A percentile compares a stretch with the other conserved stretches of the same genome.
Evolutionary conservation across 441 rosid genomes (phyloP).

Genomic region (Gossypium schwendimanii): DNA sequence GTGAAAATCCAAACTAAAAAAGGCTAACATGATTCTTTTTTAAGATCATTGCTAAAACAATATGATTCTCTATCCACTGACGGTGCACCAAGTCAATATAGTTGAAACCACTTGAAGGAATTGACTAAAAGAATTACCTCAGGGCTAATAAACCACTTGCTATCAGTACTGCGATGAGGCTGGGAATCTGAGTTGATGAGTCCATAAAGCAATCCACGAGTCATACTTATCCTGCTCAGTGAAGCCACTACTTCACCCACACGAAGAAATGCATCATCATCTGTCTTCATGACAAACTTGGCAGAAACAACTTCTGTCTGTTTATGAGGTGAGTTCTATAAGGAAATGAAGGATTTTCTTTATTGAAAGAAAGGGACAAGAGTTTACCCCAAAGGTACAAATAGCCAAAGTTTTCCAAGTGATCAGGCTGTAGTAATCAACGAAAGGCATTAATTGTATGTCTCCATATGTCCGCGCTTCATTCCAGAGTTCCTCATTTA

Average conservation of each 20-base stretch:
- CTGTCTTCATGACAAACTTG: conserved; percentile 91
- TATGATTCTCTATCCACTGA: background rate
- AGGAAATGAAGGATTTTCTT: conserved; percentile 20
- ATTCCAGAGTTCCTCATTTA: conserved; percentile 85
- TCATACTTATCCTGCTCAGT: conserved; percentile 46
- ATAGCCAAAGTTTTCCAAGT: conserved; percentile 96
- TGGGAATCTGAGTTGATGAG: conserved; percentile 73
- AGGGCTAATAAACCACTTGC: conserved; percentile 91
- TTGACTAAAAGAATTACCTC: conserved; percentile 42
- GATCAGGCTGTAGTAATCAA: conserved; percentile 89
- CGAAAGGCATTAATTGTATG: conserved; percentile 92
- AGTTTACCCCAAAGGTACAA: conserved; percentile 88
- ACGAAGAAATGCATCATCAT: conserved; percentile 94
- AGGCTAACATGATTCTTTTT: background rate
- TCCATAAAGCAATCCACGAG: conserved; percentile 74
- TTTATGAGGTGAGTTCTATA: conserved; percentile 24
- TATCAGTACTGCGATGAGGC: conserved; percentile 74
- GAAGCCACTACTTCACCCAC: conserved; percentile 78
- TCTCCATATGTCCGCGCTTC: conserved; percentile 83
- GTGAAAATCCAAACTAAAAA: background rate
- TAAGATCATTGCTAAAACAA: background rate
- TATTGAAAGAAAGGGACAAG: conserved; percentile 20
- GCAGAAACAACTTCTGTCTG: conserved; percentile 81
- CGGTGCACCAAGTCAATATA: background rate
- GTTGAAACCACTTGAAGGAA: background rate